phyloP scores from a whole-genome alignment of 495 filamentous ascomycete genomes.

The Penicillium lividum region DNA sequence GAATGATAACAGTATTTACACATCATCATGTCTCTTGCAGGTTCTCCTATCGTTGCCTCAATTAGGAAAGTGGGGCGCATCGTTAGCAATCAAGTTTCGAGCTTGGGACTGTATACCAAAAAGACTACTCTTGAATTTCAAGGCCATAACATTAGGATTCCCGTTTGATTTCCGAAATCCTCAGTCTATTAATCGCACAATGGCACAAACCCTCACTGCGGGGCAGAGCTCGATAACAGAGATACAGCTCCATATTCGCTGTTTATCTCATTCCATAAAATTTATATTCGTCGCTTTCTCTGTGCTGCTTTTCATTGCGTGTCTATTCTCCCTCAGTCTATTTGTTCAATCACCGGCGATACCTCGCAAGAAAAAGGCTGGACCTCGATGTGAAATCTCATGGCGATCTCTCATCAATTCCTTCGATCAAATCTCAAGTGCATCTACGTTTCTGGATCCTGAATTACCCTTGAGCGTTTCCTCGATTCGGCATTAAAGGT shows the following conservation, averaged over 20 bases:
- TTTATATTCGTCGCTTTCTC: background rate
- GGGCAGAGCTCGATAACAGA: background rate
- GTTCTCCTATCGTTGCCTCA: constrained; percentile 1
- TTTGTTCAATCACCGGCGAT: background rate
- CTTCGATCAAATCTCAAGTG: background rate
- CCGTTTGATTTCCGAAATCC: background rate
- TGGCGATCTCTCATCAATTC: background rate
- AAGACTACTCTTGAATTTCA: no score
- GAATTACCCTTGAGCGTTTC: no score
- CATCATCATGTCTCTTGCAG: background rate
- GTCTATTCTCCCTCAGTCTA: background rate
- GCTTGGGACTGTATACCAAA: no score
- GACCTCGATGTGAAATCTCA: background rate
- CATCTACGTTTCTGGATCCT: background rate
- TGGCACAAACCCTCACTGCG: background rate
- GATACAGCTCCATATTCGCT: background rate
- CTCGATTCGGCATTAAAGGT: no score
- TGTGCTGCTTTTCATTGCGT: background rate
- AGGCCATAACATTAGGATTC: background rate
- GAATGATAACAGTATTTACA: constrained; percentile 2
- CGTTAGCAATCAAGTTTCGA: no score
- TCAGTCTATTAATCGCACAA: no score
- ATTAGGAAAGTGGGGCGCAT: constrained; percentile 4
- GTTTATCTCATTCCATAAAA: background rate
- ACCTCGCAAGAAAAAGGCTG: background rate